Percentiles rank a stretch among this genome's conserved stretches.
Conservation (phyloP, 768 basidiomycete species). For the Serendipita sp. region DNA sequence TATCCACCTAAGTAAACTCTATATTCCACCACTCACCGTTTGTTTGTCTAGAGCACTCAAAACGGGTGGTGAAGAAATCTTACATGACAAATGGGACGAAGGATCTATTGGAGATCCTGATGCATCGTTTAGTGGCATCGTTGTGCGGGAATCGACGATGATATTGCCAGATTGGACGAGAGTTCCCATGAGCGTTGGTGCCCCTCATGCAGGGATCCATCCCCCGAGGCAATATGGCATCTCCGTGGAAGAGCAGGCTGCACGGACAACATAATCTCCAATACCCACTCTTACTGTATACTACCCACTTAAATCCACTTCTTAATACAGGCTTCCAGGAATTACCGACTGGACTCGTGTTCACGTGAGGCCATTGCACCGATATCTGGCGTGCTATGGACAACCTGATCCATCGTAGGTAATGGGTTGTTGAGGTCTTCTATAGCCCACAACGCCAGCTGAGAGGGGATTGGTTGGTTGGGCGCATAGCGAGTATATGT, state of each 20-base stretch:
- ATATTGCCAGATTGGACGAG: slow-evolving; percentile 75
- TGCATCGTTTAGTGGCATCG: slow-evolving; percentile 4
- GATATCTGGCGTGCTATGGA: neutral
- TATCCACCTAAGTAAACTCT: neutral
- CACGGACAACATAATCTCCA: neutral
- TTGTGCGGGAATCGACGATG: slow-evolving; percentile 23
- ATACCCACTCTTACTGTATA: neutral
- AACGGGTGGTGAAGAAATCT: slow-evolving; percentile 67
- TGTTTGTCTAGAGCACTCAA: slow-evolving; percentile 48
- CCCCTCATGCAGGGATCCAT: slow-evolving; percentile 24
- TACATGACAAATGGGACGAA: slow-evolving; percentile 79
- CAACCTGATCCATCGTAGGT: neutral
- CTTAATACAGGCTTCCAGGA: no score
- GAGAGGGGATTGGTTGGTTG: slow-evolving; percentile 23
- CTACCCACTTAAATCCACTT: neutral
- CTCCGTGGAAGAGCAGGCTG: neutral
- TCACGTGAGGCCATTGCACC: neutral
- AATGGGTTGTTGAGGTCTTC: neutral
- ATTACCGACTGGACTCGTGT: no score
- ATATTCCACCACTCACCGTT: neutral
- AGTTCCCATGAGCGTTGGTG: slow-evolving; percentile 41
- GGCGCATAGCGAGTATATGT: slow-evolving; percentile 43
- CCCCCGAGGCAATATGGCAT: neutral
- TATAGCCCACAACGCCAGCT: neutral
- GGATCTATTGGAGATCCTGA: slow-evolving; percentile 23